Conservation (phyloP, 2,329 filamentous ascomycete genomes). For the Pyrenochaeta sp. region DNA sequence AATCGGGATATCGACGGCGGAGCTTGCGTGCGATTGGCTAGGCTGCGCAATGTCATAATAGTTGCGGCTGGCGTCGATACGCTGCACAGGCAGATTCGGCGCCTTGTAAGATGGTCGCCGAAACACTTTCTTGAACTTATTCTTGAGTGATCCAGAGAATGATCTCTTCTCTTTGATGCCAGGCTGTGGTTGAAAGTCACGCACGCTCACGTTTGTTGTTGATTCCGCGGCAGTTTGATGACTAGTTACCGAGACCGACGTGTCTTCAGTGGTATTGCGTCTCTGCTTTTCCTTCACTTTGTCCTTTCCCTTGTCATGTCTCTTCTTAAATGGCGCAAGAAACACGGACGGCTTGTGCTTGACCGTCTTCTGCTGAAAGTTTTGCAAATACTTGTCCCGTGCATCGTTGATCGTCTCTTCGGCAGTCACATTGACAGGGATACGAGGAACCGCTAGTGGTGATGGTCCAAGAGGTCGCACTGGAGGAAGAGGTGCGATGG, state of each 20-base stretch:
- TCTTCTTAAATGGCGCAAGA: slow-evolving; percentile 54
- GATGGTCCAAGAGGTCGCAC: slow-evolving; percentile 20
- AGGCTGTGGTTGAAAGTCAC: slow-evolving; percentile 32
- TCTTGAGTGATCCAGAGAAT: slow-evolving; percentile 68
- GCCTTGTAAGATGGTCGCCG: slow-evolving; percentile 46
- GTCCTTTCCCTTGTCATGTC: slow-evolving; percentile 40
- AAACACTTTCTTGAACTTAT: slow-evolving; percentile 67
- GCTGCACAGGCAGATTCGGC: slow-evolving; percentile 58
- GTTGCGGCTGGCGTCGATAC: slow-evolving; percentile 57
- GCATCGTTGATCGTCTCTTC: slow-evolving; percentile 41
- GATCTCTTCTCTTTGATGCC: slow-evolving; percentile 66
- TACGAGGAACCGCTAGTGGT: slow-evolving; percentile 28
- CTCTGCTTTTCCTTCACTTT: too few relatives aligned
- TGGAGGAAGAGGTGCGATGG: slow-evolving; percentile 1
- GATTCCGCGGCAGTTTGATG: slow-evolving; percentile 17
- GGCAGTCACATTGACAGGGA: slow-evolving; percentile 32
- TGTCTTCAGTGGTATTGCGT: slow-evolving; percentile 18
- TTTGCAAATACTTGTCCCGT: slow-evolving; percentile 51
- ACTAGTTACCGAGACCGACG: slow-evolving; percentile 17
- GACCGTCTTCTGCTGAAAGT: slow-evolving; percentile 50
- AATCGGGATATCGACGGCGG: slow-evolving; percentile 44
- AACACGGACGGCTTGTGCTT: slow-evolving; percentile 55
- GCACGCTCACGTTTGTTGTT: slow-evolving; percentile 15
- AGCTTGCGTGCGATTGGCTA: slow-evolving; percentile 23
- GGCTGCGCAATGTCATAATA: slow-evolving; percentile 41